Evolutionary conservation across 768 basidiomycete genomes (phyloP), one percentile per base, ranked within the genome.

Genomic region (Pleurotus platypus): DNA sequence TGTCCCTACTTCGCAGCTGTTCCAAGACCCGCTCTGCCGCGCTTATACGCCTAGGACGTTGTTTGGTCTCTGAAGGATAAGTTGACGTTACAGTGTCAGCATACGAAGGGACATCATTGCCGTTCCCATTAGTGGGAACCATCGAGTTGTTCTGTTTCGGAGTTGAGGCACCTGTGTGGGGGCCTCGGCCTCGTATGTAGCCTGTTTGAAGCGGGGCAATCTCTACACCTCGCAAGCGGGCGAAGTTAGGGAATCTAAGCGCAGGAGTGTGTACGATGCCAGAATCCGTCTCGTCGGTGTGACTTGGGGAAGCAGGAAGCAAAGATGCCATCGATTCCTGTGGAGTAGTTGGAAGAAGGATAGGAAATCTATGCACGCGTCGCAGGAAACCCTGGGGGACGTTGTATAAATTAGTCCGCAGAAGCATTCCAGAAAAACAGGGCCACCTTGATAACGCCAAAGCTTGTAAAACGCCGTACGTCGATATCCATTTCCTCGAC

Each of bases 381-480:
- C 93, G 87, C 13, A 99, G 78, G 68, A 98, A 98, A 0, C 95
- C 96, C 86, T 90, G 59, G 16, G 18, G 8, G 26, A 30, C 27
- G 39, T n/a, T 61, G 42, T 59, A 30, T 30, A 35, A 43, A 16
- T 16, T 7, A 43, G 15, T 35, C 22, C 27, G 48, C 18, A 49
- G 12, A 45, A 43, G 9, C n/a, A 46, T 11, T n/a, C 37, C 38
- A 42, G 4, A 7, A 9, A 7, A 18, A 5, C n/a, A 38, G 16
- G n/a, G 62, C 13, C 67, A 85, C 90, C 74, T 99, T 99, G 74
- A 99, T 96, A 20, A 98, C 91, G 4, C 97, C 97, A 65, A 98
- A 99, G 59, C 90, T 94, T 15, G 93, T 86, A 70, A 99, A 97
- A n/a, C 97, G 84, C 7, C 96, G 84, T 6, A 92, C 81, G 67